These are phyloP conservation scores for Trichoderma koningiopsis DNA, from an alignment of 2,329 filamentous ascomycete genomes.

Conservation along the genomic window DNA sequence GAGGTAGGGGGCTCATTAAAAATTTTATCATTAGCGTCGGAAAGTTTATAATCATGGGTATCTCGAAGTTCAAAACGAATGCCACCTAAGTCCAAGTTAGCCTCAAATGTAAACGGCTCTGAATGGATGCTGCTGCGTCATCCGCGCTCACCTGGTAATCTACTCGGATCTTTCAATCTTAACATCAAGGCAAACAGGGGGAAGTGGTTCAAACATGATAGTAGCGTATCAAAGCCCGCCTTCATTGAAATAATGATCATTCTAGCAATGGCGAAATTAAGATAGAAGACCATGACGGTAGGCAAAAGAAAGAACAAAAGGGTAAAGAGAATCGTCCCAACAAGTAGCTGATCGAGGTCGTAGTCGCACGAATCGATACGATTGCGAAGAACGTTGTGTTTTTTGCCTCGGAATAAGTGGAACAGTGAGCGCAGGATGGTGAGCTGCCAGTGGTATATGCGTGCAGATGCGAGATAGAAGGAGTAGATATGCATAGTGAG, in stretches of 20 bases:
- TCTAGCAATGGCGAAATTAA: constrained; percentile 90
- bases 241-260: constrained; percentile 96
- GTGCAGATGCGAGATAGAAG: constrained; percentile 94
- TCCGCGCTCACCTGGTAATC: constrained; percentile 70
- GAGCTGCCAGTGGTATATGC: constrained; percentile 98
- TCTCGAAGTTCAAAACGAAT: constrained; percentile 89
- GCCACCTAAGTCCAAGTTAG: constrained; percentile 46
- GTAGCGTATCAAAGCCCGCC: constrained; percentile 83
- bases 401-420: constrained; percentile 96
- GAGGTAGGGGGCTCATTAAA: constrained; percentile 65
- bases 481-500: constrained; percentile 96
- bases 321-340: constrained; percentile 96
- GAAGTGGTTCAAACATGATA: constrained; percentile 96
- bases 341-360: constrained; percentile 91
- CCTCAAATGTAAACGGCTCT: not conserved
- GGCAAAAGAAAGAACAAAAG: constrained; percentile 92
- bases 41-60: constrained; percentile 57
- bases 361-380: constrained; percentile 99
- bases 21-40: constrained; percentile 43
- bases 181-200: constrained; percentile 97
- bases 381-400: constrained; percentile 93
- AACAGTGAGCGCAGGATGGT: constrained; percentile 97
- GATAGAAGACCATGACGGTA: constrained; percentile 93
- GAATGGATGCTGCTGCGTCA: not conserved
- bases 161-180: constrained; percentile 85